Base-by-base conservation (phyloP, 2,329 filamentous ascomycete species). In the Akanthomyces uredinophilus region DNA sequence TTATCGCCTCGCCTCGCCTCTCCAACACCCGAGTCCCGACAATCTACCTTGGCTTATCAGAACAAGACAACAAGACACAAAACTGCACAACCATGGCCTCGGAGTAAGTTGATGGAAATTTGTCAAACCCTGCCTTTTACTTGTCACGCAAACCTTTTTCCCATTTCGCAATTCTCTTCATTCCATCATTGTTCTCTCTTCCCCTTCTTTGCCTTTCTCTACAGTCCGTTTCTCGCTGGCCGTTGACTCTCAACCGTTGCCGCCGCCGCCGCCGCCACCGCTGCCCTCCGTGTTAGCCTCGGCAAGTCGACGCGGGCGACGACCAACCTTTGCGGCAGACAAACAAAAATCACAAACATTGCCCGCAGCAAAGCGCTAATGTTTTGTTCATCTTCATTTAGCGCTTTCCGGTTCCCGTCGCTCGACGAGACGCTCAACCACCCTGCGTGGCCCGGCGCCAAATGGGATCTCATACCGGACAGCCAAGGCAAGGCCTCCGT, bases 381-480 rank as follows among this genome's bases (percentile, higher is more conserved):
- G 50, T 46, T 1, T 43, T 37, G 3, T 29, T 52, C 61, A 57
- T 22, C 20, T 22, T 11, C 32, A n/a, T 16, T 22, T 29, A 68
- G 67, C 53, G 22, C 65, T 20, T 65, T 61, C 46, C 49, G 13
- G 8, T 73, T 74, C 51, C 77, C 79, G 37, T 82, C 81, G 4
- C 78, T 80, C 6, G 82, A 82, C 41, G 82, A 90, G 69, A 83
- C 88, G 37, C 72, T 84, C 65, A 75, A 81, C 47, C 87, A 90
- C 68, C 87, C 88, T 0, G 85, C 90, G 54, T 93, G 84, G 68
- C 77, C 81, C 4, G 83, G 88, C 53, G 83, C 85, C 1, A 78
- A 87, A 73, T 93, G 88, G 88, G 78, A 83, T 32, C 83, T 96
- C 24, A 81, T 86, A 68, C 87, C 91, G 5, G 81, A 86, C 53